Conservation (phyloP, 768 basidiomycete species). For the Ramaria sp. region DNA sequence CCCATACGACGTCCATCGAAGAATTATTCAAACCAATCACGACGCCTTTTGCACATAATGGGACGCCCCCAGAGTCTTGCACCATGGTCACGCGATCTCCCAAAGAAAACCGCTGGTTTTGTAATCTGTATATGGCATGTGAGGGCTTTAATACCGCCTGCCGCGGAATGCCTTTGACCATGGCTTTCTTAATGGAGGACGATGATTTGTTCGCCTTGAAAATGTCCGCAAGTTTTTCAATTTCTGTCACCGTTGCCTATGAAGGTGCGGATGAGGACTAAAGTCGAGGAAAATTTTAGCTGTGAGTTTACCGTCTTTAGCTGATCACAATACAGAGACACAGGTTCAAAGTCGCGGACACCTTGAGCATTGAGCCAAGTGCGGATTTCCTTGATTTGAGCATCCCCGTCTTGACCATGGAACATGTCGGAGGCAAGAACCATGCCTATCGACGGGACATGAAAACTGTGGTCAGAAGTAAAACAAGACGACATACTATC, state of each 20-base stretch:
- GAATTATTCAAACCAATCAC: conserved; percentile 82
- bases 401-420: conserved; percentile 55
- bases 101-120: conserved; percentile 77
- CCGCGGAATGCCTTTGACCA: conserved; percentile 89
- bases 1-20: conserved; percentile 94
- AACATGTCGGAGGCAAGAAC: conserved; percentile 50
- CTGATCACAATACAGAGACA: conserved; percentile 86
- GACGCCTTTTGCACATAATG: conserved; percentile 84
- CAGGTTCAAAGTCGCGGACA: conserved; percentile 84
- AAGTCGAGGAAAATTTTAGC: not conserved
- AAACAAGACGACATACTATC: conserved; percentile 42
- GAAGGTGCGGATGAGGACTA: not conserved
- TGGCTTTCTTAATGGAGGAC: conserved; percentile 72
- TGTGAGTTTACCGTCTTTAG: conserved; percentile 59
- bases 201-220: conserved; percentile 51
- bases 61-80: conserved; percentile 87
- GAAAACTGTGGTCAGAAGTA: conserved; percentile 5
- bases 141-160: conserved; percentile 89
- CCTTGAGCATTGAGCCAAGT: conserved; percentile 81
- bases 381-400: conserved; percentile 64
- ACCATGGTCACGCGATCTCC: conserved; percentile 97
- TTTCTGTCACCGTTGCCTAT: conserved; percentile 67
- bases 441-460: conserved; percentile 47
- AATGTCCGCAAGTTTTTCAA: conserved; percentile 67
- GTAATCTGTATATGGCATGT: conserved; percentile 81